Conservation (phyloP, 306 rosid species). For the Myrica gale region DNA sequence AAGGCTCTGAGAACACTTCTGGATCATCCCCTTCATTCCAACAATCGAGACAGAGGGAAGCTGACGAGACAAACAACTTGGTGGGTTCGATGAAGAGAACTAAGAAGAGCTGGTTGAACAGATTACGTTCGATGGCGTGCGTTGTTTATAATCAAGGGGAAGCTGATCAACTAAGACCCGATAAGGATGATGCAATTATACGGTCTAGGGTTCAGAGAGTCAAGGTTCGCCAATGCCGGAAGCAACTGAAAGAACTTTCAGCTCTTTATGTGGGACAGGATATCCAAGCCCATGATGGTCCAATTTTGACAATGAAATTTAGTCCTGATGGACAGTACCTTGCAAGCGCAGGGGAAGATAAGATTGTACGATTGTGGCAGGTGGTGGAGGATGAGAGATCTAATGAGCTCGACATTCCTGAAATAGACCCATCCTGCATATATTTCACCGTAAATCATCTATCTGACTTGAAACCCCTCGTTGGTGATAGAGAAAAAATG, state of each 20-base stretch:
- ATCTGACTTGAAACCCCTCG: constrained; percentile 74
- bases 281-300: constrained; percentile 83
- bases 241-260: constrained; percentile 74
- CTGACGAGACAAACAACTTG: constrained; percentile 23
- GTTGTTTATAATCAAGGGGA: constrained; percentile 46
- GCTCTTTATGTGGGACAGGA: constrained; percentile 88
- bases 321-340: constrained; percentile 94
- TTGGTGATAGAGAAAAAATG: constrained; percentile 66
- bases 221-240: constrained; percentile 66
- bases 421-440: constrained; percentile 74
- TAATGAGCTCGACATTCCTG: constrained; percentile 70
- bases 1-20: constrained; percentile 29
- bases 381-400: constrained; percentile 84
- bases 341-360: constrained; percentile 90
- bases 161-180: constrained; percentile 29
- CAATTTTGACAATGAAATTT: constrained; percentile 84
- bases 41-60: constrained; percentile 30
- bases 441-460: constrained; percentile 77
- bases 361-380: constrained; percentile 82
- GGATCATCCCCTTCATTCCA: constrained; percentile 39
- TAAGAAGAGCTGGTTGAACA: constrained; percentile 62
- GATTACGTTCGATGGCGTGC: constrained; percentile 66
- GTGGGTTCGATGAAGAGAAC: constrained; percentile 21
- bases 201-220: constrained; percentile 59
- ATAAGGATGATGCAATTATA: constrained; percentile 24